Evolutionary conservation across 495 filamentous ascomycete species (phyloP).

Genomic region (Filosporella fistucella): DNA sequence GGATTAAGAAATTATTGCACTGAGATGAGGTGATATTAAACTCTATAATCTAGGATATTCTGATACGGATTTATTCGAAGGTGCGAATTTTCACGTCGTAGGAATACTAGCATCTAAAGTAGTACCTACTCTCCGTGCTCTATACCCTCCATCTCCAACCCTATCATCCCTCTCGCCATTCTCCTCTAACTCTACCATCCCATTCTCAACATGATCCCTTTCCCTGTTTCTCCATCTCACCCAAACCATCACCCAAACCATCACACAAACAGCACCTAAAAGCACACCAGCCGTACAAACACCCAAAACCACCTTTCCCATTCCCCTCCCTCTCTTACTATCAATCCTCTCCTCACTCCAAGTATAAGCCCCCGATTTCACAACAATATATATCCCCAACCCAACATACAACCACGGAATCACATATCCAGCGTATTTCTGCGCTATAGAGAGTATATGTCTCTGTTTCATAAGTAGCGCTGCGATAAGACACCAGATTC

Average conservation of each 20-base stretch:
- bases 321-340: too few relatives aligned
- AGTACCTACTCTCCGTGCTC: too few relatives aligned
- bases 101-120: too few relatives aligned
- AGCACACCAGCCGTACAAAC: neutral
- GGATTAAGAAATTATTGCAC: too few relatives aligned
- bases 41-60: too few relatives aligned
- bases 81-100: too few relatives aligned
- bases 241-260: neutral
- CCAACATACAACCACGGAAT: slow-evolving; percentile 15
- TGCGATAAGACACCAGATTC: slow-evolving; percentile 16
- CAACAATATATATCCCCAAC: slow-evolving; percentile 12
- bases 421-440: slow-evolving; percentile 8
- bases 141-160: too few relatives aligned
- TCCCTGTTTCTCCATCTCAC: neutral
- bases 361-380: slow-evolving; percentile 10
- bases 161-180: too few relatives aligned
- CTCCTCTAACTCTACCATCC: neutral
- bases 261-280: neutral
- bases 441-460: slow-evolving; percentile 8
- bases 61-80: too few relatives aligned
- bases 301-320: neutral
- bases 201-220: neutral
- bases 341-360: slow-evolving; percentile 4
- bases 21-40: too few relatives aligned
- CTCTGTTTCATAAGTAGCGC: slow-evolving; percentile 14